Conservation (phyloP, 2,329 filamentous ascomycete genomes). For the Cercospora janseana region DNA sequence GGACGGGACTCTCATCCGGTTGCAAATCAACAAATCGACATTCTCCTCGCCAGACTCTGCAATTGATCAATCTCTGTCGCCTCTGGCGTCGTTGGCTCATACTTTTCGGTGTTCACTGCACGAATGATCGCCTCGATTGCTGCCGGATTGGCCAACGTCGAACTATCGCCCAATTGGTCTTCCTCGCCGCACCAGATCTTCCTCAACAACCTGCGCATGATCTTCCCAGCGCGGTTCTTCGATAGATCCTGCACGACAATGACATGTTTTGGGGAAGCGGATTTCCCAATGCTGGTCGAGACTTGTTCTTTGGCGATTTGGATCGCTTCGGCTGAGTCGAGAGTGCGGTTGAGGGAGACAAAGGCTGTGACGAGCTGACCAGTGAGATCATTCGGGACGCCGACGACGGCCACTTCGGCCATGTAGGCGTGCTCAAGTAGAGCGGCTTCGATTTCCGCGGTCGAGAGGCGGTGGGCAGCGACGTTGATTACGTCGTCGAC, state of each 20-base stretch:
- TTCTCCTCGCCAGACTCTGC: background rate
- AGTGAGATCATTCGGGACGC: background rate
- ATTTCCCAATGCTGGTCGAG: too few relatives aligned
- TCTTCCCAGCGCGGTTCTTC: background rate
- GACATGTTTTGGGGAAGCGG: background rate
- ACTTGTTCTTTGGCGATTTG: background rate
- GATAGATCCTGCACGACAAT: background rate
- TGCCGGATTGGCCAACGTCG: background rate
- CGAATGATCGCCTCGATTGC: background rate
- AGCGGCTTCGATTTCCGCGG: background rate
- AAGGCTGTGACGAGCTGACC: background rate
- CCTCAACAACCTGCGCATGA: background rate
- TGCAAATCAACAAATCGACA: background rate
- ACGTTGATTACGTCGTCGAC: constrained; percentile 90
- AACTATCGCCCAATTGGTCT: background rate
- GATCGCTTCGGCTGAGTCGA: too few relatives aligned
- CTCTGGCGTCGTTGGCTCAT: background rate
- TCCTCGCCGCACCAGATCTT: background rate
- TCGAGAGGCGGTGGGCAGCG: constrained; percentile 72
- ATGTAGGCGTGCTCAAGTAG: background rate
- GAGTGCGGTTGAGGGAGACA: too few relatives aligned
- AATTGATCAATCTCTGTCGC: background rate
- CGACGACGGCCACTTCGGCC: background rate
- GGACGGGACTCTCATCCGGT: too few relatives aligned
- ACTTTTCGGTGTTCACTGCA: background rate